A percentile compares a stretch with the other conserved stretches of the same genome.
Conservation (phyloP, 1,139 yeast species). For the Debaryomyces sp. region DNA sequence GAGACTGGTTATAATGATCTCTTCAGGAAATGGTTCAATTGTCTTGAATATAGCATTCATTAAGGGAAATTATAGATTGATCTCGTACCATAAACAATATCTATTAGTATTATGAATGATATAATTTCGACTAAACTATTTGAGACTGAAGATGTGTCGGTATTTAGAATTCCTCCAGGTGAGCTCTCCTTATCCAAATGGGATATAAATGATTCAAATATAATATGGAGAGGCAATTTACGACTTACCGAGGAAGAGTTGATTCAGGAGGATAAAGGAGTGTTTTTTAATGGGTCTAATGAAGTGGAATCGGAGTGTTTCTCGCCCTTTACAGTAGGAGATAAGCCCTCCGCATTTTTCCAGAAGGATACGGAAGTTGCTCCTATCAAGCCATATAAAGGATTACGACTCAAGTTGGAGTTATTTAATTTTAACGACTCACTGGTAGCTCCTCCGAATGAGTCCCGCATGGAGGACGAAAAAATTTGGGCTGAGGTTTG, state of each 20-base stretch:
- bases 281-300: not conserved
- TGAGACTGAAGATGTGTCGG: conserved; percentile 26
- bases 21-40: not conserved
- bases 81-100: not conserved
- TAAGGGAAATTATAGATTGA: not conserved
- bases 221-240: conserved; percentile 39
- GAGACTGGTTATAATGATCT: not conserved
- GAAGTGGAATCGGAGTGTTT: not conserved
- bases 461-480: conserved; percentile 21
- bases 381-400: conserved; percentile 23
- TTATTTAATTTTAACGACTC: conserved; percentile 25
- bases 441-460: conserved; percentile 16
- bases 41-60: not conserved
- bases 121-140: conserved; percentile 26
- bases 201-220: conserved; percentile 23
- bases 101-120: conserved; percentile 7
- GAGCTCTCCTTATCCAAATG: conserved; percentile 26
- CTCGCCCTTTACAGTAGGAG: not conserved
- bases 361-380: conserved; percentile 5
- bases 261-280: conserved; percentile 15
- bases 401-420: conserved; percentile 39
- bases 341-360: not conserved
- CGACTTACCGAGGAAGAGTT: conserved; percentile 37
- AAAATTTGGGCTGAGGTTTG: conserved; percentile 44
- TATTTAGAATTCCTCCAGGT: conserved; percentile 42